Evolutionary conservation across 441 rosid species (phyloP).

Genomic region (Cnidoscolus chayamansa): DNA sequence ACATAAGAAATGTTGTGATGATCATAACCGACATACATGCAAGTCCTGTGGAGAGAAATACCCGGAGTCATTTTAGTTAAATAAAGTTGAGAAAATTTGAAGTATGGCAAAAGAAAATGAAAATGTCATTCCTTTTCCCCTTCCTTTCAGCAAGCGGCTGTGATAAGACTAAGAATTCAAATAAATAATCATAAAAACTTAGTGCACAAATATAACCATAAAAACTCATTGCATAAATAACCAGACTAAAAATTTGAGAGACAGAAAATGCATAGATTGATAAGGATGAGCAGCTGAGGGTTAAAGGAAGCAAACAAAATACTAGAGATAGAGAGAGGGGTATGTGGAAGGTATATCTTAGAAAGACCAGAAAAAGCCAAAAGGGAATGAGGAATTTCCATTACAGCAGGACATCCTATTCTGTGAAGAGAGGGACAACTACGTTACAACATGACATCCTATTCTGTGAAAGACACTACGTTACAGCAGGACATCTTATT

Average conservation of each 20-base stretch:
- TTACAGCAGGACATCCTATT: no score
- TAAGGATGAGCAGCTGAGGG: no score
- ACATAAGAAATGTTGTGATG: constrained; percentile 83
- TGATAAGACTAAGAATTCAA: neutral
- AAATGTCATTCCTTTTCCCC: neutral
- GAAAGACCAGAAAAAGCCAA: no score
- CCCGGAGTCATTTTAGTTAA: constrained; percentile 23
- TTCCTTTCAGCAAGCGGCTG: neutral
- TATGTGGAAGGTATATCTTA: no score
- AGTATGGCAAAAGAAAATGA: neutral
- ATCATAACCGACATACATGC: constrained; percentile 81
- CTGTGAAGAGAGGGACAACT: no score
- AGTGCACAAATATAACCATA: no score
- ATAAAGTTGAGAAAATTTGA: neutral
- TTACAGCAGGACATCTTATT: no score
- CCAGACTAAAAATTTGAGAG: constrained; percentile 1
- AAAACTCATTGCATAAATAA: neutral
- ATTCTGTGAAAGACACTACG: no score
- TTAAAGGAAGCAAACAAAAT: no score
- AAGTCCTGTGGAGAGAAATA: constrained; percentile 53
- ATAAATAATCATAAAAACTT: neutral
- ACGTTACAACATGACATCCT: no score
- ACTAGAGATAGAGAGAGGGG: no score
- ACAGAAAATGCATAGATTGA: neutral
- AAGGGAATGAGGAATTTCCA: no score